Base-by-base conservation (phyloP, 2,329 filamentous ascomycete species). In the Penicillium sp. region DNA sequence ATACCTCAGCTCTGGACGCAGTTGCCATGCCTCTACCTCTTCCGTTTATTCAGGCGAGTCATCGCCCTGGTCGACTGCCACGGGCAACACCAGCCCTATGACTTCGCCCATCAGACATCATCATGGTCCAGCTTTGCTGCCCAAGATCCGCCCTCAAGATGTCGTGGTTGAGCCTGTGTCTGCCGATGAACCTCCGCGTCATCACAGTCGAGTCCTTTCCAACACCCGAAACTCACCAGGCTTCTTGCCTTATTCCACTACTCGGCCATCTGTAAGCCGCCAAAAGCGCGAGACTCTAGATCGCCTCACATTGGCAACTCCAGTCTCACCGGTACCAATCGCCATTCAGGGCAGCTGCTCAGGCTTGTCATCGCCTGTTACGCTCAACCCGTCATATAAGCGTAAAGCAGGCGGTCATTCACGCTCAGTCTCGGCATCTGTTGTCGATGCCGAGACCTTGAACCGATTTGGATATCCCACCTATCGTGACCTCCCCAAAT, bases 71-170 rank as follows among this genome's bases (percentile, higher is more conserved):
- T 89, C 88, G 41, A 79, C 85, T 64, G 81, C 83, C 76, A 89
- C 87, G 18, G 80, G 83, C 61, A 79, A 84, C 64, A 88, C 86
- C 49, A 92, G 88, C 11, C 89, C 89, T 49, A 80, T 83, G 59
- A 88, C 89, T 32, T 71, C 69, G 21, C 89, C 90, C 56, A 83
- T 92, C 63, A 83, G 87, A 57, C 88, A 90, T 57, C 88, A 92
- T 75, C 90, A 90, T 48, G 77, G 76, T 18, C 90, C 90, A 48
- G 79, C 90, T 45, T 79, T 96, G 55, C 81, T 96, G 31, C 91
- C 91, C 67, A 94, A 92, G 81, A 92, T 95, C 76, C 84, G 91
- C 57, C 84, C 84, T 39, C 91, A 94, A 75, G 91, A 96, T 75
- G 88, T 93, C 74, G 81, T 87, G 57, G 83, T 91, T 57, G 84